These are phyloP conservation scores for Cladorrhinum sp. DNA, from an alignment of 2,329 filamentous ascomycete species.

Conservation along the genomic window DNA sequence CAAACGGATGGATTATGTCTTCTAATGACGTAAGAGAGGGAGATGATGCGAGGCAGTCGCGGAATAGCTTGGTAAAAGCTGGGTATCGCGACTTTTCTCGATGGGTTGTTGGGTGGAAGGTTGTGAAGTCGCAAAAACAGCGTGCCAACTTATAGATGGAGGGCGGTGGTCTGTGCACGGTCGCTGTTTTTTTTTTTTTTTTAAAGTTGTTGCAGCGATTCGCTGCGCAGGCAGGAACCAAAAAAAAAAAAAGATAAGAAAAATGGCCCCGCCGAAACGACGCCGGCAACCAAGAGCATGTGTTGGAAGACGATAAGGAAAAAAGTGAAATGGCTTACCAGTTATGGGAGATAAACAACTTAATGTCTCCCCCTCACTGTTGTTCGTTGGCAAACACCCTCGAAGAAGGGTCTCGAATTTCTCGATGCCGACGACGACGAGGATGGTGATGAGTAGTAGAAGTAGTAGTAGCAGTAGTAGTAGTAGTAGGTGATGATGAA, in stretches of 20 bases:
- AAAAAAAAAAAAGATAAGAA: background rate
- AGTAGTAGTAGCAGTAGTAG: conserved; percentile 12
- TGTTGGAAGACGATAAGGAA: conserved; percentile 38
- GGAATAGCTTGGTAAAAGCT: background rate
- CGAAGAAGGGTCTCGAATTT: conserved; percentile 32
- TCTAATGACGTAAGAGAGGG: conserved; percentile 1
- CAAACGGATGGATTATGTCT: background rate
- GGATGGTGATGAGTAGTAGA: conserved; percentile 18
- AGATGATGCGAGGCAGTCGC: background rate
- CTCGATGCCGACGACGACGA: conserved; percentile 28
- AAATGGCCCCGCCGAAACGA: background rate
- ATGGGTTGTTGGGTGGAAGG: background rate
- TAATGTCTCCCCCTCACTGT: conserved; percentile 82
- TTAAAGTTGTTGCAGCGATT: background rate
- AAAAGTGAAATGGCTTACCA: conserved; percentile 47
- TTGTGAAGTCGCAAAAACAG: background rate
- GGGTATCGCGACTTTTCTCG: background rate
- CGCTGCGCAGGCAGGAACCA: background rate
- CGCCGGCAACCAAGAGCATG: conserved; percentile 5
- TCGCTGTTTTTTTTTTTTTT: background rate
- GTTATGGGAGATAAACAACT: conserved; percentile 91
- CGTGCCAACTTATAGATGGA: background rate
- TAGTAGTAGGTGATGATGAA: conserved; percentile 3
- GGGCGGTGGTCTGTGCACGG: background rate
- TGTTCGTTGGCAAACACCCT: conserved; percentile 33